Conservation (phyloP, 192 early-diverging fungal species). For the Physocladia obscura region DNA sequence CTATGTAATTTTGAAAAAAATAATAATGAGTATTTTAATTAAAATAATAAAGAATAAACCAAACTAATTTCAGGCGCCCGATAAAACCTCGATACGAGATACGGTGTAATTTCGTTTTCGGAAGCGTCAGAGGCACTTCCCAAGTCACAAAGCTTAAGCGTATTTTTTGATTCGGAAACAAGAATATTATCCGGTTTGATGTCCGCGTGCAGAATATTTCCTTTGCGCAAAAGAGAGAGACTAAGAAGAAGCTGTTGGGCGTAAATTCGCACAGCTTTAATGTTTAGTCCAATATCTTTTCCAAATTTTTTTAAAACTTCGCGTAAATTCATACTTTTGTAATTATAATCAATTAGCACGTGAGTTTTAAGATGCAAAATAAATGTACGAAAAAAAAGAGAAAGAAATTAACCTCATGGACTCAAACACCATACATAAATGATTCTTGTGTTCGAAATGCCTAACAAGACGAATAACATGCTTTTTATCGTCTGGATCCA, state of each 20-base stretch:
- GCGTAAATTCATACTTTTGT: constrained; percentile 78
- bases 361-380: neutral
- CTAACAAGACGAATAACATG: constrained; percentile 82
- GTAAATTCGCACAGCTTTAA: constrained; percentile 90
- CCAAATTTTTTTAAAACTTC: constrained; percentile 94
- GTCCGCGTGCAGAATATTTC: constrained; percentile 88
- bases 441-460: constrained; percentile 87
- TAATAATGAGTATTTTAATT: constrained; percentile 21
- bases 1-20: constrained; percentile 37
- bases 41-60: constrained; percentile 15
- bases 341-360: too few relatives aligned
- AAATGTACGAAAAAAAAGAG: neutral
- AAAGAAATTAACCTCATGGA: constrained; percentile 63
- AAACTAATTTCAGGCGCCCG: constrained; percentile 95
- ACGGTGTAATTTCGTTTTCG: constrained; percentile 94
- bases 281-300: constrained; percentile 86
- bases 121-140: constrained; percentile 85
- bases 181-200: constrained; percentile 99
- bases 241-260: constrained; percentile 86
- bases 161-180: constrained; percentile 74
- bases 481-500: constrained; percentile 85
- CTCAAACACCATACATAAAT: constrained; percentile 94
- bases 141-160: constrained; percentile 89
- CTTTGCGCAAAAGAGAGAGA: constrained; percentile 77
- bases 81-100: constrained; percentile 93